Base-by-base conservation (phyloP, 2,329 filamentous ascomycete species). In the Acarospora socialis region DNA sequence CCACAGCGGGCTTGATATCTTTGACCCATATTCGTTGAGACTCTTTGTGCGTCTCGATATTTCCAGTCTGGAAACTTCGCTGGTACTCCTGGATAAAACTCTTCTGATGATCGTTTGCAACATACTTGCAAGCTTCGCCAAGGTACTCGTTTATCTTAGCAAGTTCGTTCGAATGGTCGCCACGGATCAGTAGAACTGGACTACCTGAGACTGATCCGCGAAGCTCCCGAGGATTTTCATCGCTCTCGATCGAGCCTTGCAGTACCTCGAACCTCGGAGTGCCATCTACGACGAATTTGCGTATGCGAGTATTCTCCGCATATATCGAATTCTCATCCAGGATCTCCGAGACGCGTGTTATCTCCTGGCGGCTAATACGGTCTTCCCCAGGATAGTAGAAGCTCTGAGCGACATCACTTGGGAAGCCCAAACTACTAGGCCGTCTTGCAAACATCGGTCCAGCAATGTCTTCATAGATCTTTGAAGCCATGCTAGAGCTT, bases 21-120 rank as follows among this genome's bases (percentile, higher is more conserved):
- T 57, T 54, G 28, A 70, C 66, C 66, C 66, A 70, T 13, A 56
- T 56, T 16, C 59, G 54, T 42, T 68, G 65, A 21, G 61, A 60
- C 29, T 64, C 55, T 39, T 63, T 61, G 49, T 63, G 67, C 1
- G 61, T 56, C 28, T 63, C 50, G 37, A 68, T 51, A 3, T 61
- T 61, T 7, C 65, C 65, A 5, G 62, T 63, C 10, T 54, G 46
- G 50, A 68, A 69, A 21, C 39, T 43, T n/a, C 57, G 55, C 38
- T 63, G 65, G 36, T 68, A 68, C 33, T 61, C 52, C 8, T 52
- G 52, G 38, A 59, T 52, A 57, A 65, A 64, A 30, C 52, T 48
- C 13, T 47, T 46, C 40, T 65, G 49, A 25, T 54, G 57, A 3
- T 61, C 48, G 37, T 65, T 66, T 26, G 54, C 48, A 9, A 63